phyloP scores from a whole-genome alignment of 179 eudicot species.

The Heliamphora pulchella region DNA sequence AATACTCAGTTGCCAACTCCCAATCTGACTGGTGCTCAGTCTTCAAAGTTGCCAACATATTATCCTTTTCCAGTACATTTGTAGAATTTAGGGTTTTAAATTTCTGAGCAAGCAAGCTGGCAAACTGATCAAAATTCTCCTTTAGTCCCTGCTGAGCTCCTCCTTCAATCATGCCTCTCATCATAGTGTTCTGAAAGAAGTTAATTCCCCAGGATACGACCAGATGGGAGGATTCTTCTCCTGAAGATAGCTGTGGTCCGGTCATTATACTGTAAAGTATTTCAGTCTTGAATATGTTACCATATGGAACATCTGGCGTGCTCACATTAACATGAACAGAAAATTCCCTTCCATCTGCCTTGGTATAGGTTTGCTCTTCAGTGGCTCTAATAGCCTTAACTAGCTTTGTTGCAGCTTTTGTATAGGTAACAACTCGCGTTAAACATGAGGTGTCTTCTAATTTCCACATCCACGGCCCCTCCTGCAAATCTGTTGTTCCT shows the following conservation, averaged over 20 bases:
- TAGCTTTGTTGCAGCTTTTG: slow-evolving; percentile 60
- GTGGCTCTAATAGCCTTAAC: slow-evolving; percentile 72
- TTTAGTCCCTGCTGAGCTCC: slow-evolving; percentile 80
- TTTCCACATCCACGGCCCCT: slow-evolving; percentile 64
- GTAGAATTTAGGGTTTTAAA: slow-evolving; percentile 31
- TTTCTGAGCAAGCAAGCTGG: slow-evolving; percentile 43
- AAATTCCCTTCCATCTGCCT: slow-evolving; percentile 60
- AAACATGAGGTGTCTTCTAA: slow-evolving; percentile 39
- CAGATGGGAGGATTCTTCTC: slow-evolving; percentile 60
- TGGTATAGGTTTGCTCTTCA: slow-evolving; percentile 67
- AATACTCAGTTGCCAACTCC: slow-evolving; percentile 55
- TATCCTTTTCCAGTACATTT: slow-evolving; percentile 42
- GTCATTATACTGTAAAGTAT: slow-evolving; percentile 59
- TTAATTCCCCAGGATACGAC: slow-evolving; percentile 65
- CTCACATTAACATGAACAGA: slow-evolving; percentile 47
- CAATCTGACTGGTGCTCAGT: slow-evolving; percentile 58
- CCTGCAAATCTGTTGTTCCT: slow-evolving; percentile 57
- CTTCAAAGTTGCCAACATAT: slow-evolving; percentile 49
- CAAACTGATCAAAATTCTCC: slow-evolving; percentile 67
- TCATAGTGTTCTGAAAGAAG: slow-evolving; percentile 62
- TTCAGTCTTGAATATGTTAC: slow-evolving; percentile 54
- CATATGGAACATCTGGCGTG: slow-evolving; percentile 88
- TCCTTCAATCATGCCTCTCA: slow-evolving; percentile 72
- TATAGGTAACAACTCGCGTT: slow-evolving; percentile 61
- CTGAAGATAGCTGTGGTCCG: slow-evolving; percentile 52